phyloP scores from a whole-genome alignment of 345 rosid genomes.

The Populus davidiana region DNA sequence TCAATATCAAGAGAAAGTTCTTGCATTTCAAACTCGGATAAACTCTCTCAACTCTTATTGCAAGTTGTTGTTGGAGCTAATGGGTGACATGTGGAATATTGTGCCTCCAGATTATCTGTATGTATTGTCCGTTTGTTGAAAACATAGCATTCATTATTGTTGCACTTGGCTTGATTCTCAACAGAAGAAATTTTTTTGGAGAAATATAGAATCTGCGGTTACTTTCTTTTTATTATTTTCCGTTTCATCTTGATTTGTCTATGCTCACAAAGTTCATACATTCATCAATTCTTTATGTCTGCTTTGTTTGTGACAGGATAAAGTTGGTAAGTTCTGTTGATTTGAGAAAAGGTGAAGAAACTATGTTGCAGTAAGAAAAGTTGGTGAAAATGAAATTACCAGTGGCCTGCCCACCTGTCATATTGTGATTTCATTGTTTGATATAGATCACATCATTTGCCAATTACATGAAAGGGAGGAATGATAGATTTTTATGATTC shows the following conservation, averaged over 20 bases:
- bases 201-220: neutral
- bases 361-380: conserved; percentile 22
- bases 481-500: neutral
- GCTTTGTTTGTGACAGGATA: conserved; percentile 62
- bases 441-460: neutral
- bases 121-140: too few species aligned
- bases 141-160: neutral
- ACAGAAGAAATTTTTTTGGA: neutral
- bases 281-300: conserved; percentile 12
- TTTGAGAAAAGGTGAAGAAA: conserved; percentile 34
- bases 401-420: neutral
- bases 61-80: too few species aligned
- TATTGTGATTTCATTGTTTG: neutral
- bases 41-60: too few species aligned
- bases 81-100: too few species aligned
- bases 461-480: neutral
- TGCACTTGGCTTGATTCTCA: neutral
- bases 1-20: too few species aligned
- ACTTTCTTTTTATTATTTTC: conserved; percentile 2
- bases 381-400: conserved; percentile 15
- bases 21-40: too few species aligned
- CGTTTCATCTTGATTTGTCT: neutral
- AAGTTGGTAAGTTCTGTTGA: conserved; percentile 77
- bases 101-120: too few species aligned
- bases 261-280: neutral